Conservation (phyloP, 164 flowering plant species). For the Saururus chinensis region DNA sequence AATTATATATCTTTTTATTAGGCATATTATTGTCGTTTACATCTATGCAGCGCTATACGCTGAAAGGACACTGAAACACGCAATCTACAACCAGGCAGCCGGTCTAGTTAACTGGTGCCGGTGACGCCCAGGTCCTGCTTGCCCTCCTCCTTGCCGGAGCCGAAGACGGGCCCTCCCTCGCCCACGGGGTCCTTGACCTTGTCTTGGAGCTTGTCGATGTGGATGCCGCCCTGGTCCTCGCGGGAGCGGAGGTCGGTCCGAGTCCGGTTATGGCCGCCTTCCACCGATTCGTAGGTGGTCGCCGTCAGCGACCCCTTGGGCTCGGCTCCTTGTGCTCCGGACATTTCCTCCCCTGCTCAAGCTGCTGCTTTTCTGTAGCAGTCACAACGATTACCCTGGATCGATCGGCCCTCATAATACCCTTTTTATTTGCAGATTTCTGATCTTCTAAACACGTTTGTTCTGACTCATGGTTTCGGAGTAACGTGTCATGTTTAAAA, state of each 20-base stretch:
- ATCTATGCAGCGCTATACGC: too few species aligned
- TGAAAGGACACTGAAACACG: too few species aligned
- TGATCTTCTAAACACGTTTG: too few species aligned
- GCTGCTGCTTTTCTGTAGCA: too few species aligned
- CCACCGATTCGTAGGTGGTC: conserved; percentile 60
- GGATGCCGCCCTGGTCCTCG: conserved; percentile 45
- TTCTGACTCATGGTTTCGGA: too few species aligned
- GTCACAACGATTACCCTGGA: too few species aligned
- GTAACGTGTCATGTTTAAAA: too few species aligned
- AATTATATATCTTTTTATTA: too few species aligned
- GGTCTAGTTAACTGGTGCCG: conserved; percentile 27
- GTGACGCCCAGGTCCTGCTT: conserved; percentile 62
- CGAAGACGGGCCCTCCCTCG: conserved; percentile 70
- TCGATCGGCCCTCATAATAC: too few species aligned
- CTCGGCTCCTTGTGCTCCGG: conserved; percentile 89
- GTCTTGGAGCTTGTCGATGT: conserved; percentile 54
- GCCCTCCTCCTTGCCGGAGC: conserved; percentile 32
- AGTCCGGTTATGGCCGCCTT: conserved; percentile 42
- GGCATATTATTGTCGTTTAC: too few species aligned
- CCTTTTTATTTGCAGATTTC: too few species aligned
- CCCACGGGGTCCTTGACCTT: conserved; percentile 66
- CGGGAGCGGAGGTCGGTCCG: conserved; percentile 25
- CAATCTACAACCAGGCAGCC: too few species aligned
- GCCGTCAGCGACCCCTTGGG: conserved; percentile 52
- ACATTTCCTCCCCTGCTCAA: conserved; percentile 24